Conservation (phyloP, 495 filamentous ascomycete species). For the Sporormia fimetaria region DNA sequence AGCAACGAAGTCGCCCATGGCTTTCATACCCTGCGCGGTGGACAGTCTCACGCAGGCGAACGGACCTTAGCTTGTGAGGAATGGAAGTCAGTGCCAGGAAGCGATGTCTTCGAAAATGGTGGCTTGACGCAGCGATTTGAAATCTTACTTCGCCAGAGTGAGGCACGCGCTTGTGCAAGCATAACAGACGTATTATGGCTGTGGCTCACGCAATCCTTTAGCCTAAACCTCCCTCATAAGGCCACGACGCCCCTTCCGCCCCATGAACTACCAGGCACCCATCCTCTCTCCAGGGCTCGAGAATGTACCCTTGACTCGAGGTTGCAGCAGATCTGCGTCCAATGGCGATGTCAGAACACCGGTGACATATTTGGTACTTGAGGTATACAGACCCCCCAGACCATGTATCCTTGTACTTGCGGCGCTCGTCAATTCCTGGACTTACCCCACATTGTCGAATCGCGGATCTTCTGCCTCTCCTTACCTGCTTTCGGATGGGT, state of each 20-base stretch:
- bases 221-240: constrained; percentile 7
- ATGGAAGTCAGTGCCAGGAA: too few relatives aligned
- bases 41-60: constrained; percentile 19
- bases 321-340: too few relatives aligned
- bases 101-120: too few relatives aligned
- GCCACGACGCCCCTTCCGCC: constrained; percentile 4
- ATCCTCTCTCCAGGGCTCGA: neutral
- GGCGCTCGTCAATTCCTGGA: constrained; percentile 6
- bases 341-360: too few relatives aligned
- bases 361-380: too few relatives aligned
- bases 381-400: constrained; percentile 11
- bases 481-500: constrained; percentile 13
- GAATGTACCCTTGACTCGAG: neutral
- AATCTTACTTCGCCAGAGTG: constrained; percentile 6
- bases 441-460: constrained; percentile 23
- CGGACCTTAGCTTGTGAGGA: constrained; percentile 19
- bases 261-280: constrained; percentile 15
- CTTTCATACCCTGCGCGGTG: constrained; percentile 12
- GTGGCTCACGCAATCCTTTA: constrained; percentile 17
- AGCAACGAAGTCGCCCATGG: constrained; percentile 4
- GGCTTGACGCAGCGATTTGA: constrained; percentile 16
- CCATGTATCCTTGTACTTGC: constrained; percentile 15
- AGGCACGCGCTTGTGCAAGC: neutral
- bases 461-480: constrained; percentile 16
- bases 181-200: constrained; percentile 15